Base-by-base conservation (phyloP, 257 asterid genomes). In the Mentha longifolia region DNA sequence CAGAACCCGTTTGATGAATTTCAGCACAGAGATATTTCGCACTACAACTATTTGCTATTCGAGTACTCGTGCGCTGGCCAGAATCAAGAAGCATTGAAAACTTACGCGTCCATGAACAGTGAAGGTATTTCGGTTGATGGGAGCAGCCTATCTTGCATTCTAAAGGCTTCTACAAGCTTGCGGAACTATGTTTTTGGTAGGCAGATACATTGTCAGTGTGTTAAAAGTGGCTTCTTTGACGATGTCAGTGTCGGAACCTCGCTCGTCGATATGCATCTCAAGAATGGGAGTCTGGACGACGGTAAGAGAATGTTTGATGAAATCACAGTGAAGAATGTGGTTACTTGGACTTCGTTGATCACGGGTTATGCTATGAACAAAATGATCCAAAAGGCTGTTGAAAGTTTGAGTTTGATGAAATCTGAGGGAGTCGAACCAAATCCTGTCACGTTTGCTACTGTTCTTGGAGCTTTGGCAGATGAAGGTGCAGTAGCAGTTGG, bases 211-310 rank as follows among this genome's bases (percentile, higher is more conserved):
- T 78, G 94, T 57, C 89, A 86, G 12, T 86, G 97, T 71, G 49
- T 89, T 43, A 94, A 88, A 81, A 80, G 68, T 68, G 96, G 94
- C 19, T 81, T 86, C 67, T 81, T 85, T 55, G 85, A 75, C 41
- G 82, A 91, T 73, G 96, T 91, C 45, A 91, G 96, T 55, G 96
- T 89, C 50, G 97, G 96, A 4, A 89, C 98, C 45, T 86, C 96
- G 4, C 85, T 94, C 37, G 88, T 94, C 15, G 94, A 89, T 73
- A 87, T 91, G 91, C 90, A 94, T 71, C 73, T 89, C 77, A 94
- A 91, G 79, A 84, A 72, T 41, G 89, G 75, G 52, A 79, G 76
- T 39, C 71, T 87, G 66, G 74, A 61, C 45, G 85, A 80, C 2
- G 97, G 92, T 31, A 79, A 82, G 83, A 82, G 62, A 71, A 80